These are phyloP conservation scores for Penicillium tannophilum DNA, from an alignment of 495 filamentous ascomycete genomes.

Conservation along the genomic window DNA sequence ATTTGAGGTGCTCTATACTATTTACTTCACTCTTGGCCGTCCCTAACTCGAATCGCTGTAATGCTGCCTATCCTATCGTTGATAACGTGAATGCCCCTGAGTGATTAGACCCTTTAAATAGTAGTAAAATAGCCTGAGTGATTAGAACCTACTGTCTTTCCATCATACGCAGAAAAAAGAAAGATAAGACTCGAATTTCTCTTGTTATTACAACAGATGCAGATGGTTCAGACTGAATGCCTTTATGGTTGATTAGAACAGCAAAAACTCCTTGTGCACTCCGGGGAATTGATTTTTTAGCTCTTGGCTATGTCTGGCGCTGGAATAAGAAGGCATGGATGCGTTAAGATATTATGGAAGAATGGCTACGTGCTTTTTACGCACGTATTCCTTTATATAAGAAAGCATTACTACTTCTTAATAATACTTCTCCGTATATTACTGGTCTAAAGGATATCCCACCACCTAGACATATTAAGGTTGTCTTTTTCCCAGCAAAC, in stretches of 20 bases:
- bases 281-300: conserved; percentile 13
- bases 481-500: conserved; percentile 22
- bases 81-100: too few species aligned
- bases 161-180: too few species aligned
- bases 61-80: too few species aligned
- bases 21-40: too few species aligned
- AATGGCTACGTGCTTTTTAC: conserved; percentile 30
- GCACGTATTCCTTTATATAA: conserved; percentile 14
- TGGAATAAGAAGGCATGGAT: conserved; percentile 31
- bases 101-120: too few species aligned
- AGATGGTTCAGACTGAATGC: conserved; percentile 20
- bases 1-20: too few species aligned
- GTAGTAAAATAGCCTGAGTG: too few species aligned
- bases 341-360: conserved; percentile 20
- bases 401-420: not conserved
- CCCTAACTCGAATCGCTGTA: too few species aligned
- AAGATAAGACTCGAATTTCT: conserved; percentile 21
- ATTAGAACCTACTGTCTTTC: too few species aligned
- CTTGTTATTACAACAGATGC: conserved; percentile 23
- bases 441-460: not conserved
- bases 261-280: conserved; percentile 21
- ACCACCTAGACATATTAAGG: not conserved
- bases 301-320: conserved; percentile 18
- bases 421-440: not conserved
- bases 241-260: conserved; percentile 27